Conservation (phyloP, 257 asterid genomes). For the Ligustrum vulgare region DNA sequence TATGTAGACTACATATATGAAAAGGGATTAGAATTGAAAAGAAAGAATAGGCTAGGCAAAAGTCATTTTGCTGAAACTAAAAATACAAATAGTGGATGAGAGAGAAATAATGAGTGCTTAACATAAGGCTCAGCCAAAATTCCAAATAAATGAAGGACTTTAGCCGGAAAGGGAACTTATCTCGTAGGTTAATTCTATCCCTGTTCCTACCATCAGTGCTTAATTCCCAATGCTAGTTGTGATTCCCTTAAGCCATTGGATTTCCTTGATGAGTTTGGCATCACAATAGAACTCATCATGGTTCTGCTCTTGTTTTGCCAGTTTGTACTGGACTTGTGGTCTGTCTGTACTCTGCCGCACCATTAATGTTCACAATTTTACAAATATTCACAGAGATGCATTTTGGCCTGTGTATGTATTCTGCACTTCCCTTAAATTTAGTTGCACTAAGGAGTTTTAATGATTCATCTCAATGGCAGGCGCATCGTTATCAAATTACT, state of each 20-base stretch:
- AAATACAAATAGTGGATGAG: background rate
- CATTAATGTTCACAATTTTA: background rate
- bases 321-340: background rate
- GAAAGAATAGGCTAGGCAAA: background rate
- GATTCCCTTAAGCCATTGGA: background rate
- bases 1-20: background rate
- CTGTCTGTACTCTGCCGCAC: background rate
- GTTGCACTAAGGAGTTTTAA: background rate
- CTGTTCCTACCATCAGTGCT: background rate
- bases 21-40: background rate
- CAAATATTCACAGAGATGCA: background rate
- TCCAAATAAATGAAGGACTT: background rate
- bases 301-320: background rate
- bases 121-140: background rate
- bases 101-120: background rate
- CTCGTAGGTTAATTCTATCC: background rate
- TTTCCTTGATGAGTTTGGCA: background rate
- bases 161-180: background rate
- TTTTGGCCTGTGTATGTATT: background rate
- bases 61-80: background rate
- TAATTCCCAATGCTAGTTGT: background rate
- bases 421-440: background rate
- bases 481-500: constrained; percentile 94
- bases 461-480: constrained; percentile 49
- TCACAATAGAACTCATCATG: background rate